These are phyloP conservation scores for Penicillium maclennaniae DNA, from an alignment of 495 filamentous ascomycete species.

Conservation along the genomic window DNA sequence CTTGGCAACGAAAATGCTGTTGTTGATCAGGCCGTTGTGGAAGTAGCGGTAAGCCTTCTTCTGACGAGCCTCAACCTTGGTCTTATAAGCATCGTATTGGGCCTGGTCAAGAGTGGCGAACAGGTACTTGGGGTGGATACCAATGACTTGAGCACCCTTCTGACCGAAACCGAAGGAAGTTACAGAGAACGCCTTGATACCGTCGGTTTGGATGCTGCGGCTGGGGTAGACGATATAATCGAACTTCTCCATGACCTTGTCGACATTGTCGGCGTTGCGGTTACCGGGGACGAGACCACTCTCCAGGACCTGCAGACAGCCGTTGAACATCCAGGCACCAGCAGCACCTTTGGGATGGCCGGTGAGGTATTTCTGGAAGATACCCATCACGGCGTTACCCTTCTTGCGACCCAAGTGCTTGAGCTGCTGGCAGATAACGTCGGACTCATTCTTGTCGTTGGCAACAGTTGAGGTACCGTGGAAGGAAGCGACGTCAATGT, in stretches of 20 bases:
- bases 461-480: constrained; percentile 97
- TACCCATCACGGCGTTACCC: constrained; percentile 92
- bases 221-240: constrained; percentile 97
- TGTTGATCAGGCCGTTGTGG: constrained; percentile 96
- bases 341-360: constrained; percentile 99
- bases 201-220: constrained; percentile 93
- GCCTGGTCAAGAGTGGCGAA: constrained; percentile 89
- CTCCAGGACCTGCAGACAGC: constrained; percentile 90
- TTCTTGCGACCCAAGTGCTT: constrained; percentile 90
- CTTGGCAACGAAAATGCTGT: constrained; percentile 96
- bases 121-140: constrained; percentile 93
- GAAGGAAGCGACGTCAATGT: constrained; percentile 93
- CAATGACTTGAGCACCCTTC: constrained; percentile 96
- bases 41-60: constrained; percentile 98
- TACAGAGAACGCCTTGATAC: constrained; percentile 95
- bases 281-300: constrained; percentile 92
- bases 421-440: constrained; percentile 95
- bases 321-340: constrained; percentile 99
- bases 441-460: constrained; percentile 99
- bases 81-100: constrained; percentile 75
- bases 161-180: constrained; percentile 99
- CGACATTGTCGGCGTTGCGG: constrained; percentile 96
- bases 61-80: constrained; percentile 85
- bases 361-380: constrained; percentile 99
- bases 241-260: constrained; percentile 92